phyloP scores from a whole-genome alignment of 2,329 filamentous ascomycete species.

The Aspergillus texensis region DNA sequence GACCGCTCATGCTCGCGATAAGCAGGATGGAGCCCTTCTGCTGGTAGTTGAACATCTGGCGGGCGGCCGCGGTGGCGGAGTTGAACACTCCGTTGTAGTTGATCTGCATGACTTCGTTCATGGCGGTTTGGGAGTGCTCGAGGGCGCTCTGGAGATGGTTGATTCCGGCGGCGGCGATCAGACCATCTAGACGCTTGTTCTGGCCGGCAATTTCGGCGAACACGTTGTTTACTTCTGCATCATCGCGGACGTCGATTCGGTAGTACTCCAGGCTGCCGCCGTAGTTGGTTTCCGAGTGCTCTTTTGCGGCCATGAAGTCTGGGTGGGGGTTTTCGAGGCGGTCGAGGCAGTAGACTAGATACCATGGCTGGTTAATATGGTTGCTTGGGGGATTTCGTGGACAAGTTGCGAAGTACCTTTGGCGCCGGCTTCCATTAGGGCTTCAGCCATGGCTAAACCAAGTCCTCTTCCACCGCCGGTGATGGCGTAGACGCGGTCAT shows the following conservation, averaged over 20 bases:
- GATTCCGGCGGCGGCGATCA: constrained; percentile 47
- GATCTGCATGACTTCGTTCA: constrained; percentile 49
- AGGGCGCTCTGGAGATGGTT: constrained; percentile 47
- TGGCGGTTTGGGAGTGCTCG: constrained; percentile 44
- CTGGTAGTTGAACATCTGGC: constrained; percentile 54
- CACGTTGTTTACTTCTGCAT: constrained; percentile 36
- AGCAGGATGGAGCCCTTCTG: constrained; percentile 53
- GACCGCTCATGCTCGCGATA: constrained; percentile 55
- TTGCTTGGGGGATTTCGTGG: background rate
- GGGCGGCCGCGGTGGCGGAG: constrained; percentile 50
- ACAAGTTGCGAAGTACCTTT: constrained; percentile 36
- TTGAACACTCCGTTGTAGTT: constrained; percentile 56
- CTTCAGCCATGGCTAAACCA: constrained; percentile 50
- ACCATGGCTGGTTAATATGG: background rate
- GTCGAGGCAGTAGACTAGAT: constrained; percentile 53
- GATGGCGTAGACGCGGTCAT: constrained; percentile 44
- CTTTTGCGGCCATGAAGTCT: constrained; percentile 46
- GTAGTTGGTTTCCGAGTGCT: constrained; percentile 37
- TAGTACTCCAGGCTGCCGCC: constrained; percentile 50
- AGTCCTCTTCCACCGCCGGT: constrained; percentile 50
- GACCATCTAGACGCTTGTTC: constrained; percentile 42
- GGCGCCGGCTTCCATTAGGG: constrained; percentile 51
- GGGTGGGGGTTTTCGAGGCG: constrained; percentile 45
- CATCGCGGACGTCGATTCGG: constrained; percentile 51
- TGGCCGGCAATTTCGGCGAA: constrained; percentile 39